Conservation (phyloP, 192 early-diverging fungal species). For the Geosiphon pyriformis region DNA sequence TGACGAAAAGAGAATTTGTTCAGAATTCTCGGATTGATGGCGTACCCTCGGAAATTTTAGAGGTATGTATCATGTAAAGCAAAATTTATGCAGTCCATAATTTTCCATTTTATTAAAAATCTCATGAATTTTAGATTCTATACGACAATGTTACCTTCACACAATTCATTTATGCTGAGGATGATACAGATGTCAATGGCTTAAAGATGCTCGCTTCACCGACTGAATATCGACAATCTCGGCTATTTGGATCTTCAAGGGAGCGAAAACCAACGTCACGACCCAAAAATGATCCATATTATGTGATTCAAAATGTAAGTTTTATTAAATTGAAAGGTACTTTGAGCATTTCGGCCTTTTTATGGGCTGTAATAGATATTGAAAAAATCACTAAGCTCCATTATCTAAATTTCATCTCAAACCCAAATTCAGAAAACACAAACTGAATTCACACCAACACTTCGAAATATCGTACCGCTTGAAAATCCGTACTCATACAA, state of each 20-base stretch:
- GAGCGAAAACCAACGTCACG: constrained; percentile 27
- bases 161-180: constrained; percentile 52
- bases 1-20: constrained; percentile 77
- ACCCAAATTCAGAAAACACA: constrained; percentile 9
- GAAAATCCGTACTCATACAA: constrained; percentile 24
- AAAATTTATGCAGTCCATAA: constrained; percentile 20
- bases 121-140: constrained; percentile 37
- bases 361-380: too few species aligned
- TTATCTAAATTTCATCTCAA: too few species aligned
- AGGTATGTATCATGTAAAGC: constrained; percentile 38
- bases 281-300: constrained; percentile 34
- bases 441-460: constrained; percentile 17
- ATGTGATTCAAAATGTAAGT: constrained; percentile 40
- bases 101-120: not conserved
- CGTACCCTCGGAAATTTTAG: constrained; percentile 63
- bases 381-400: too few species aligned
- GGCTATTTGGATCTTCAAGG: constrained; percentile 5
- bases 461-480: constrained; percentile 4
- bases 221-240: constrained; percentile 7
- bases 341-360: not conserved
- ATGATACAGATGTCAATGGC: constrained; percentile 42
- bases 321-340: not conserved
- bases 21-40: constrained; percentile 66
- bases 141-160: constrained; percentile 54
- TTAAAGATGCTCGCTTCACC: constrained; percentile 27